Conservation (phyloP, 2,329 filamentous ascomycete species). For the Aspergillus oerlinghausenensis region DNA sequence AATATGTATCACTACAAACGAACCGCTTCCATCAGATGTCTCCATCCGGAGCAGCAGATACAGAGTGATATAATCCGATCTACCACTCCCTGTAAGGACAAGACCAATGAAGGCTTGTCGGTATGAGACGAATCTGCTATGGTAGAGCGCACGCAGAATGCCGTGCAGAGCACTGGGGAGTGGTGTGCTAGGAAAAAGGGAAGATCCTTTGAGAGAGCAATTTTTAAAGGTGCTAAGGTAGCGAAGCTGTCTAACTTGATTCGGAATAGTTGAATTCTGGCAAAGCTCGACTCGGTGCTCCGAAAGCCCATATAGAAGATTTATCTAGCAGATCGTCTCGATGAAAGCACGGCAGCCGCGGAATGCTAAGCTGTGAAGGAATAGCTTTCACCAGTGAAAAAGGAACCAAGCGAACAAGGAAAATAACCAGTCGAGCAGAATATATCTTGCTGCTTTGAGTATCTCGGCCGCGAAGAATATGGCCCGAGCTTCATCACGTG, state of each 20-base stretch:
- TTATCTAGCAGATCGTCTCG: not conserved
- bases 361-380: not conserved
- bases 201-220: constrained; percentile 9
- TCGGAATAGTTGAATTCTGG: constrained; percentile 9
- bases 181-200: constrained; percentile 29
- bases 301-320: not conserved
- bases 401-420: not conserved
- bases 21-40: constrained; percentile 71
- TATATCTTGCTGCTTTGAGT: not conserved
- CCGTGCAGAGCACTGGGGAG: constrained; percentile 39
- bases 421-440: not conserved
- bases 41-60: constrained; percentile 82
- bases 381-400: not conserved
- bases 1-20: constrained; percentile 68
- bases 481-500: constrained; percentile 16
- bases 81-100: constrained; percentile 54
- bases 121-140: constrained; percentile 29
- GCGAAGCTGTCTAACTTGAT: constrained; percentile 16
- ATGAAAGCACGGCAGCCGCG: not conserved
- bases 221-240: constrained; percentile 15
- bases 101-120: constrained; percentile 35
- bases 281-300: not conserved
- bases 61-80: constrained; percentile 62
- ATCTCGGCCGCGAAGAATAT: not conserved
- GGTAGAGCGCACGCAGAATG: constrained; percentile 30